Evolutionary conservation across 164 flowering plant species (phyloP).

Genomic region (grape (Vitis vinifera)): ASM3070453v1 NC_081820.1:26505501-26506000

Average conservation of each 20-base stretch:
- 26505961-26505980: too few relatives aligned
- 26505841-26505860: background rate
- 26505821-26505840: slow-evolving; percentile 48
- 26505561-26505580: slow-evolving; percentile 95
- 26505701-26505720: slow-evolving; percentile 67
- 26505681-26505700: background rate
- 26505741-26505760: slow-evolving; percentile 51
- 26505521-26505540: too few relatives aligned
- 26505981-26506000: too few relatives aligned
- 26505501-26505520: too few relatives aligned
- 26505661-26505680: background rate
- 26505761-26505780: slow-evolving; percentile 46
- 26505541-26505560: slow-evolving; percentile 58
- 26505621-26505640: background rate
- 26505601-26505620: slow-evolving; percentile 55
- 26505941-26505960: too few relatives aligned
- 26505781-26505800: slow-evolving; percentile 79
- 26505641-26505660: background rate
- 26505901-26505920: too few relatives aligned
- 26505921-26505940: background rate
- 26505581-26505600: slow-evolving; percentile 83
- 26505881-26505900: background rate
- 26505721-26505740: slow-evolving; percentile 47
- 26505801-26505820: slow-evolving; percentile 74
- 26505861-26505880: background rate